phyloP scores from a whole-genome alignment of 1,284 basidiomycete species.

The Boletus sp. region DNA sequence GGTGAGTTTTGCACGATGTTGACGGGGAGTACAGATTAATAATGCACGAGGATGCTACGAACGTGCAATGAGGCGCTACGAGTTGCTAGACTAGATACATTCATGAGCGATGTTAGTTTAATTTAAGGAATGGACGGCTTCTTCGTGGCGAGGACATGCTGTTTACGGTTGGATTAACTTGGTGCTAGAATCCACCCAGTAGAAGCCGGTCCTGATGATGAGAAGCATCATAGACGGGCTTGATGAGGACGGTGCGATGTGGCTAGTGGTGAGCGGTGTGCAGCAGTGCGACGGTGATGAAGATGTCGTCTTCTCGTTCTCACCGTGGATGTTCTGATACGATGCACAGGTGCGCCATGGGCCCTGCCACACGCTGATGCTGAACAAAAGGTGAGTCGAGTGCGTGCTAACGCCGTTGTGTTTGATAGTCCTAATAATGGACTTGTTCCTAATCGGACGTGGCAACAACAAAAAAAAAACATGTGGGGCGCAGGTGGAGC shows the following conservation, averaged over 20 bases:
- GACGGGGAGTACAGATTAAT: not conserved
- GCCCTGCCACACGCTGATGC: not conserved
- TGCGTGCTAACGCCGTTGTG: too few species aligned
- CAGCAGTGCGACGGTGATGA: constrained; percentile 13
- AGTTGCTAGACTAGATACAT: constrained; percentile 3
- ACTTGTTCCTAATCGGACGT: constrained; percentile 7
- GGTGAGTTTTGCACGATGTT: not conserved
- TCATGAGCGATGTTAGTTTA: not conserved
- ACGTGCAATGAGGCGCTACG: constrained; percentile 2
- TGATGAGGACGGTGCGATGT: not conserved
- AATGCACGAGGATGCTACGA: not conserved
- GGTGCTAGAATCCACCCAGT: not conserved
- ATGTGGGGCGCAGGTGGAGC: constrained; percentile 1
- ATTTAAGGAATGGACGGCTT: not conserved
- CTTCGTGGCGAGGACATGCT: too few species aligned
- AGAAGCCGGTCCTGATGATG: not conserved
- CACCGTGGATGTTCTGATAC: not conserved
- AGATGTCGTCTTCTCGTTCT: not conserved
- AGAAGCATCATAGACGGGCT: too few species aligned
- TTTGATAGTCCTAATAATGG: not conserved
- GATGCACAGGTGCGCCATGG: not conserved
- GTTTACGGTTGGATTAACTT: too few species aligned
- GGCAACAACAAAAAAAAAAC: constrained; percentile 1
- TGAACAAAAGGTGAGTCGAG: not conserved
- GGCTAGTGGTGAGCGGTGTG: not conserved